phyloP scores from a whole-genome alignment of 2,329 filamentous ascomycete genomes.

The Fusarium compactum region DNA sequence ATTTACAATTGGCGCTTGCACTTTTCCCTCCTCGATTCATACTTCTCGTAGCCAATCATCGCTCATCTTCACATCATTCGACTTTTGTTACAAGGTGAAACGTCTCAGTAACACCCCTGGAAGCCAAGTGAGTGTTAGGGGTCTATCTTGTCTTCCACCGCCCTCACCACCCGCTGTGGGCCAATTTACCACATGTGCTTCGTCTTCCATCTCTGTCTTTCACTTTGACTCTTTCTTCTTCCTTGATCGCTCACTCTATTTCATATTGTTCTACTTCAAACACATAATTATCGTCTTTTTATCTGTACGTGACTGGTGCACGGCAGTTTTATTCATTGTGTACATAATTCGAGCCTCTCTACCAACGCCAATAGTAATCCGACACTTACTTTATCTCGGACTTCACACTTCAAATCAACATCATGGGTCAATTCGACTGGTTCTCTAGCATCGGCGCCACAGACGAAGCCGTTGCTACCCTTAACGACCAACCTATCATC shows the following conservation, averaged over 20 bases:
- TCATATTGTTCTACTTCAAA: constrained; percentile 9
- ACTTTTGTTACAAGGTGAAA: constrained; percentile 60
- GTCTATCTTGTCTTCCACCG: constrained; percentile 30
- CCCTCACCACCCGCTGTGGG: constrained; percentile 38
- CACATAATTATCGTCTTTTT: constrained; percentile 10
- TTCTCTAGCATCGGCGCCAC: constrained; percentile 69
- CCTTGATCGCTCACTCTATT: constrained; percentile 10
- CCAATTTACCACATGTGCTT: constrained; percentile 44
- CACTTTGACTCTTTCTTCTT: constrained; percentile 26
- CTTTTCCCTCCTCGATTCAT: background rate
- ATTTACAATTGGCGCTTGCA: background rate
- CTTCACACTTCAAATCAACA: background rate
- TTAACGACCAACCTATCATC: constrained; percentile 71
- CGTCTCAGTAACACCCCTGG: constrained; percentile 47
- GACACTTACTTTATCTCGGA: background rate
- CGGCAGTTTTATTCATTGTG: constrained; percentile 16
- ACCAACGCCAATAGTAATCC: constrained; percentile 4
- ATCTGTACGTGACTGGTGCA: constrained; percentile 47
- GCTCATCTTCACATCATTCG: constrained; percentile 40
- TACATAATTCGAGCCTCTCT: constrained; percentile 14
- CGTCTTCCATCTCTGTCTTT: constrained; percentile 25
- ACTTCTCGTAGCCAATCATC: constrained; percentile 36
- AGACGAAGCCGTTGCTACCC: constrained; percentile 66
- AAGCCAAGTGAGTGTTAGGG: constrained; percentile 35
- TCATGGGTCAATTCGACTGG: constrained; percentile 68